Percentiles rank a stretch among this genome's conserved stretches.
Evolutionary conservation across 164 flowering plant species (phyloP).

Genomic region (Vitis riparia): DNA sequence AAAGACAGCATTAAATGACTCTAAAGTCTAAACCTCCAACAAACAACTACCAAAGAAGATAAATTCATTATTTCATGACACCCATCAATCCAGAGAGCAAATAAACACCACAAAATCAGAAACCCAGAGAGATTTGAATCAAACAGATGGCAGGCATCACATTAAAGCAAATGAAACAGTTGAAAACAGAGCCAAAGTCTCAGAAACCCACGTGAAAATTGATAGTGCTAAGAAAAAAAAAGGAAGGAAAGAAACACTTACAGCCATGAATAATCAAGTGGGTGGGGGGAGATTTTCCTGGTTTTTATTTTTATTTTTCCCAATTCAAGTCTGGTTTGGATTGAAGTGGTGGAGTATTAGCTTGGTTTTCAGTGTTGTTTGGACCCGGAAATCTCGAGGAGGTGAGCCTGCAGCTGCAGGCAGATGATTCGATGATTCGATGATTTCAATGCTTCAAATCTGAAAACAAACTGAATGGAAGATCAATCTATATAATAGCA

Average conservation of each 20-base stretch:
- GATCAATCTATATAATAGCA: too few species aligned
- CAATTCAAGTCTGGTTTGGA: conserved; percentile 1
- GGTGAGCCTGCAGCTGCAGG: neutral
- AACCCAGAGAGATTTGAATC: too few species aligned
- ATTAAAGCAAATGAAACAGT: neutral
- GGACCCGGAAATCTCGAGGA: neutral
- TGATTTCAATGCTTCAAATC: neutral
- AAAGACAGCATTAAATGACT: too few species aligned
- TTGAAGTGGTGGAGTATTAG: too few species aligned
- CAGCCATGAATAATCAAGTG: conserved; percentile 22
- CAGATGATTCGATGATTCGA: neutral
- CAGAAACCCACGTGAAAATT: neutral
- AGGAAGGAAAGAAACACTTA: conserved; percentile 12
- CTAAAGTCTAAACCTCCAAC: too few species aligned
- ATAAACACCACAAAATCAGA: too few species aligned
- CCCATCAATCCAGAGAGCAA: too few species aligned
- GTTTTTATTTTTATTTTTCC: neutral
- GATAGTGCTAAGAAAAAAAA: neutral
- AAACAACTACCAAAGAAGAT: too few species aligned
- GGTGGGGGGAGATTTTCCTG: neutral
- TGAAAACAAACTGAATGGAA: neutral
- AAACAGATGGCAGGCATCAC: too few species aligned
- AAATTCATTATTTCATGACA: too few species aligned
- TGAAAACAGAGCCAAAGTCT: neutral
- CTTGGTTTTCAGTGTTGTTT: neutral